Conservation (phyloP, 2,329 filamentous ascomycete species). For the Fusarium luffae region DNA sequence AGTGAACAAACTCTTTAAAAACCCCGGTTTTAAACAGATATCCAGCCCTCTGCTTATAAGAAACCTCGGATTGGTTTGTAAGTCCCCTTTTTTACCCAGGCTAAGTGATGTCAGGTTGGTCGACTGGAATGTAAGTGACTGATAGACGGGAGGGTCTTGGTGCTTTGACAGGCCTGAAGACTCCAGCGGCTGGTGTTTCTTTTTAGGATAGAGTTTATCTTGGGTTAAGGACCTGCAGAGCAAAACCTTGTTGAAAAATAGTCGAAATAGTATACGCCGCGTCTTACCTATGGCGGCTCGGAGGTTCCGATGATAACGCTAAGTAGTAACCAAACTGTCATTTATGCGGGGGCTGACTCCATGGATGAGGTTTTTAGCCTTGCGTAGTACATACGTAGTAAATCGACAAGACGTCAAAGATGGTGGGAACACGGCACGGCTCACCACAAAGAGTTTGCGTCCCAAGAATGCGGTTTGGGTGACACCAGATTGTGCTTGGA, state of each 20-base stretch:
- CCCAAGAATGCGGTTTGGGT: slow-evolving; percentile 31
- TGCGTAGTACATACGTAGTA: slow-evolving; percentile 10
- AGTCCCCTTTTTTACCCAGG: slow-evolving; percentile 3
- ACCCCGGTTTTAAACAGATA: slow-evolving; percentile 7
- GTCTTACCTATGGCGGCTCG: slow-evolving; percentile 25
- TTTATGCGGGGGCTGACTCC: slow-evolving; percentile 22
- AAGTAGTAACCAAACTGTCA: slow-evolving; percentile 5
- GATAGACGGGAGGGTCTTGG: slow-evolving; percentile 26
- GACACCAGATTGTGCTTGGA: slow-evolving; percentile 24
- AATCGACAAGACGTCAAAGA: slow-evolving; percentile 7
- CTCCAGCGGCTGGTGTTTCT: background rate
- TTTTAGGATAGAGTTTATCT: slow-evolving; percentile 33
- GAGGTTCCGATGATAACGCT: slow-evolving; percentile 28
- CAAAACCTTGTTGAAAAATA: slow-evolving; percentile 25
- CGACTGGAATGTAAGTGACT: slow-evolving; percentile 39
- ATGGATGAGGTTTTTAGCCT: slow-evolving; percentile 13
- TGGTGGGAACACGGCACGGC: slow-evolving; percentile 23
- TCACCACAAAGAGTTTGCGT: slow-evolving; percentile 31
- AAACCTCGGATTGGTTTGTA: background rate
- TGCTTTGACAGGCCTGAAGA: slow-evolving; percentile 5
- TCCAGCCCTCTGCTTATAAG: slow-evolving; percentile 26
- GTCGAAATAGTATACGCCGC: slow-evolving; percentile 24
- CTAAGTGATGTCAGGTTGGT: slow-evolving; percentile 20
- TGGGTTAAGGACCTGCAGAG: slow-evolving; percentile 8
- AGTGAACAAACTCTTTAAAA: slow-evolving; percentile 7